Conservation (phyloP, 2,329 filamentous ascomycete species). For the Alternaria longipes region DNA sequence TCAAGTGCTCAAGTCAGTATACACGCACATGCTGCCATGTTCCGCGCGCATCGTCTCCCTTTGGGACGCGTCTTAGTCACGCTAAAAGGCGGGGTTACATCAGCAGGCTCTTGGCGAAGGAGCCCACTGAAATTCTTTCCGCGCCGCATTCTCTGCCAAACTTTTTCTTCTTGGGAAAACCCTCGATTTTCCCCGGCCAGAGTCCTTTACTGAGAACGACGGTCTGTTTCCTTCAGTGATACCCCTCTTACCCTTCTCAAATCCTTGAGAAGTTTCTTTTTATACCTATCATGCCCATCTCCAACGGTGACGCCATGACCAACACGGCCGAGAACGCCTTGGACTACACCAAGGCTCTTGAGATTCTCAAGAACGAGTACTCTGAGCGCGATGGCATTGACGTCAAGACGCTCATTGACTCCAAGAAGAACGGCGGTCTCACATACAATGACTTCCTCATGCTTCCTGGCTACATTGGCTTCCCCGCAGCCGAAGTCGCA, state of each 20-base stretch:
- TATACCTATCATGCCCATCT: conserved; percentile 71
- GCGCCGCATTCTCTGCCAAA: conserved; percentile 22
- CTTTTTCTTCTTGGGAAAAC: conserved; percentile 59
- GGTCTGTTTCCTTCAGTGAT: conserved; percentile 45
- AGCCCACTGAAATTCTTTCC: conserved; percentile 38
- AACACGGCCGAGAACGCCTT: conserved; percentile 66
- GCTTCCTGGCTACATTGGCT: conserved; percentile 97
- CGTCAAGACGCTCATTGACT: conserved; percentile 86
- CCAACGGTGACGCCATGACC: conserved; percentile 69
- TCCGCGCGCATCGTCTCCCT: neutral
- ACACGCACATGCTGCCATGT: neutral
- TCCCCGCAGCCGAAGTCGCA: conserved; percentile 86
- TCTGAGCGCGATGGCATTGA: conserved; percentile 83
- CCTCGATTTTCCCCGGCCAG: conserved; percentile 66
- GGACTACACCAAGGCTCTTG: conserved; percentile 78
- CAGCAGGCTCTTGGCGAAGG: conserved; percentile 15
- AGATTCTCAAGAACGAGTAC: conserved; percentile 81
- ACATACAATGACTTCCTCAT: conserved; percentile 99
- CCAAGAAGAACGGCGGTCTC: conserved; percentile 88
- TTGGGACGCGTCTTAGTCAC: conserved; percentile 20
- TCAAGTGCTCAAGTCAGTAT: neutral
- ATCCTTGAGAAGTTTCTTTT: conserved; percentile 44
- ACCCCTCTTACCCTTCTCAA: conserved; percentile 30
- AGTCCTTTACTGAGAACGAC: conserved; percentile 40
- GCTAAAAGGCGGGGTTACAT: conserved; percentile 32